phyloP scores from a whole-genome alignment of 208 protist genomes.

The Trypanosoma brucei region DNA sequence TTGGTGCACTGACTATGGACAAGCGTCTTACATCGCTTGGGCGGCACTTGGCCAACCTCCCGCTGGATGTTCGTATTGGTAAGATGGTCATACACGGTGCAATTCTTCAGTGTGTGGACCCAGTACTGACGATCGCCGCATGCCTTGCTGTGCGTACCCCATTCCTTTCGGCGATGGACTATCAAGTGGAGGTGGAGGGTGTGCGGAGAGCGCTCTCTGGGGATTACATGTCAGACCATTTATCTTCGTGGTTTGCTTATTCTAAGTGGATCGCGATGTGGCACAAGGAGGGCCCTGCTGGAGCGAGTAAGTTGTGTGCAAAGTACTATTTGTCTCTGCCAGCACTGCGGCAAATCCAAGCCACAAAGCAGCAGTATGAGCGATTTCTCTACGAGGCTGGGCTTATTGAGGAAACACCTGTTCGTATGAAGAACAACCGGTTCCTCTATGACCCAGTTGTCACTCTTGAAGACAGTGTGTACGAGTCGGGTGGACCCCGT shows the following conservation, averaged over 20 bases:
- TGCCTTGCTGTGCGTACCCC: constrained; percentile 79
- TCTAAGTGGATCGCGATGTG: constrained; percentile 55
- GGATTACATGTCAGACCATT: constrained; percentile 82
- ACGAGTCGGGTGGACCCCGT: constrained; percentile 72
- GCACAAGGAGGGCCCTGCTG: constrained; percentile 36
- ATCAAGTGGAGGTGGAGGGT: constrained; percentile 78
- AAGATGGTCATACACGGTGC: constrained; percentile 96
- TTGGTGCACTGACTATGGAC: constrained; percentile 78
- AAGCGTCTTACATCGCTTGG: constrained; percentile 91
- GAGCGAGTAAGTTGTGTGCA: constrained; percentile 65
- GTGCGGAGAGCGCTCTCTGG: constrained; percentile 70
- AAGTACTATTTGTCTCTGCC: constrained; percentile 76
- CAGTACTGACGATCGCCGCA: constrained; percentile 95
- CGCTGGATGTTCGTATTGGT: constrained; percentile 85
- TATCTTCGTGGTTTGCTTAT: constrained; percentile 88
- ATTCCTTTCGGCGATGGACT: constrained; percentile 89
- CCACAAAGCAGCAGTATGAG: constrained; percentile 91
- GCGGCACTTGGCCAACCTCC: constrained; percentile 87
- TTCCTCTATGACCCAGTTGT: constrained; percentile 65
- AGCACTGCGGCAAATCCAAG: constrained; percentile 82
- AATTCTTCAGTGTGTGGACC: constrained; percentile 94
- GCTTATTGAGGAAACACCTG: constrained; percentile 65
- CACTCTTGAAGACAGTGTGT: constrained; percentile 67
- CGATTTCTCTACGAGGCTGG: constrained; percentile 87
- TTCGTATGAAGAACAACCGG: constrained; percentile 21